Base-by-base conservation (phyloP, 306 rosid species). In the Lupinus albus region DNA sequence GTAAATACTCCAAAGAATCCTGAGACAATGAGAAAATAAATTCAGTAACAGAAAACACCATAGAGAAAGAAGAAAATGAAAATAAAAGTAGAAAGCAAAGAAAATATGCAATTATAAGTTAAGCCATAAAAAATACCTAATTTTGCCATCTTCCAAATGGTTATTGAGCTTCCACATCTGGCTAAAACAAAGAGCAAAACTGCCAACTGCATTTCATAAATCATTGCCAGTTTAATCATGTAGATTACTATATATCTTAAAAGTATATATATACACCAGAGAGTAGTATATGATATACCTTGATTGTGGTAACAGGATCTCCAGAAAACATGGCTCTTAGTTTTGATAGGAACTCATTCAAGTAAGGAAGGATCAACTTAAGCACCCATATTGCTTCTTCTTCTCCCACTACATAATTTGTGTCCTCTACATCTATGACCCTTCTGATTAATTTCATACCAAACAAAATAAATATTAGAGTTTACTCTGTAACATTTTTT, bases 1-100 rank as follows among this genome's bases (percentile, higher is more conserved):
- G 87, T 87, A 50, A 90, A 90, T 11, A 82, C 87, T 39, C 84
- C 97, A 47, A 87, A 69, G 83, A 90, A 90, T 63, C 97, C 97
- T 90, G 89, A 25, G 55, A 47, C 68, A 74, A 35, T 60, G 30
- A 71, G 67, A 48, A 35, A 30, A 16, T 39, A 14, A 47, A 48
- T 42, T 53, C 50, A 66, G 61, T 8, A 32, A 60, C 8, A 64
- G 52, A 12, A 21, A 28, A 62, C 2, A 36, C 9, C 16, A 50
- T 8, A 30, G 59, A 18, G 15, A 3, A 1, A 41, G 8, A 4
- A 45, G 9, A 6, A 6, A 6, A 51, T 3, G 11, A 18, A 2
- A 14, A 21, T 7, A 30, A 32, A 15, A 20, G 15, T 10, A 8
- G 14, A 7, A 25, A 28, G 4, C 14, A 46, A 64, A 30, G 35